phyloP scores from a whole-genome alignment of 169 alveolate genomes.

The Cryptosporidium andersoni region DNA sequence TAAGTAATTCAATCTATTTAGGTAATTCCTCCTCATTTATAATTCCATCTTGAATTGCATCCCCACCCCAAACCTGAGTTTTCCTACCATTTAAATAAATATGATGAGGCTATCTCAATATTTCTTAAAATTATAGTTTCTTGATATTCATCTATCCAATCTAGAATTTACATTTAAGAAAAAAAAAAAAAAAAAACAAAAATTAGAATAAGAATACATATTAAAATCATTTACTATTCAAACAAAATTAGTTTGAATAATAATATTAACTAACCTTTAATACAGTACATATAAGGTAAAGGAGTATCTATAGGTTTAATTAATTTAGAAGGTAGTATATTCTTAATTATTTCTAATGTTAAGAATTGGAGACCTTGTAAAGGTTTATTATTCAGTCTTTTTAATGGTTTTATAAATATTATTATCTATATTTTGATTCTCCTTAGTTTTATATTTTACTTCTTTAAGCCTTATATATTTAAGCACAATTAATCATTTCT shows the following conservation, averaged over 20 bases:
- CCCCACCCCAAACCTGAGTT: conserved; percentile 67
- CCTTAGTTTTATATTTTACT: conserved; percentile 3
- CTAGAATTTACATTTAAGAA: background rate
- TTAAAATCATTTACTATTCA: background rate
- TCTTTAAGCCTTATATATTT: conserved; percentile 8
- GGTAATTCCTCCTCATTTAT: conserved; percentile 37
- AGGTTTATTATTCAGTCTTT: background rate
- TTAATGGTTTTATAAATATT: background rate
- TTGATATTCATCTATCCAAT: conserved; percentile 54
- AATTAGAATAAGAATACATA: background rate
- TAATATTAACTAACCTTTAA: conserved; percentile 4
- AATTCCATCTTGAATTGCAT: conserved; percentile 29
- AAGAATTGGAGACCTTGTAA: background rate
- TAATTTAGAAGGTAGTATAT: background rate
- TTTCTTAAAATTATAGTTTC: conserved; percentile 20
- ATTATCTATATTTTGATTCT: conserved; percentile 3
- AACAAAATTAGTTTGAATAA: background rate
- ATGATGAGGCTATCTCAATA: conserved; percentile 19
- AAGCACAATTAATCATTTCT: background rate
- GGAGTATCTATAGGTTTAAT: conserved; percentile 5
- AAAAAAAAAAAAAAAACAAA: no score
- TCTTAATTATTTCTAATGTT: background rate
- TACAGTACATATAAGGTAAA: conserved; percentile 16
- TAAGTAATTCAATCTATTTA: conserved; percentile 27
- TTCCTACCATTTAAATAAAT: conserved; percentile 36